Conservation (phyloP, 2,329 filamentous ascomycete genomes). For the Penicillium sp. region DNA sequence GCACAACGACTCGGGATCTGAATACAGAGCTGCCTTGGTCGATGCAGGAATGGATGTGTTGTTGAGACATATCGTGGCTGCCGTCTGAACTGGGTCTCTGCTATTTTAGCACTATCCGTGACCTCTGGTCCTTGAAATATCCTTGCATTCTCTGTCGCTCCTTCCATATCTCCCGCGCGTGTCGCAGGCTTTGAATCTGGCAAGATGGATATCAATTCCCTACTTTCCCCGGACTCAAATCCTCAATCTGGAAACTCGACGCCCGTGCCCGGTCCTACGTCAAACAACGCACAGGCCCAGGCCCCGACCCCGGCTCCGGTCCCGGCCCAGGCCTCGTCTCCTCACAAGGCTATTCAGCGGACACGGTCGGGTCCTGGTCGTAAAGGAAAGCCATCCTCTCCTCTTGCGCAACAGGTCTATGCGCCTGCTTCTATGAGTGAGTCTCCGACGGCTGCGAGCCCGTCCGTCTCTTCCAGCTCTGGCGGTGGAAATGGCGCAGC, state of each 20-base stretch:
- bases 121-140: constrained; percentile 6
- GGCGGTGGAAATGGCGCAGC: constrained; percentile 34
- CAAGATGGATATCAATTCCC: constrained; percentile 45
- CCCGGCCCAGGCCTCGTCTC: constrained; percentile 25
- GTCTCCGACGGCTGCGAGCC: constrained; percentile 34
- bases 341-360: constrained; percentile 37
- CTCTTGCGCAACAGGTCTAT: constrained; percentile 41
- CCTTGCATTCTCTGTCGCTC: constrained; percentile 1
- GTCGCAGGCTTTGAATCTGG: constrained; percentile 3
- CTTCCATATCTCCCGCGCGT: constrained; percentile 1
- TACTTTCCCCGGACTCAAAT: constrained; percentile 44
- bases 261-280: constrained; percentile 23
- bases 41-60: constrained; percentile 36
- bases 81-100: constrained; percentile 27
- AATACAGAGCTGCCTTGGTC: constrained; percentile 22
- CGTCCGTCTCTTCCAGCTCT: constrained; percentile 25
- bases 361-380: constrained; percentile 30
- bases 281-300: constrained; percentile 25
- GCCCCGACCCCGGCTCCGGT: constrained; percentile 19
- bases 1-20: constrained; percentile 15
- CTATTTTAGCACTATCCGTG: constrained; percentile 21
- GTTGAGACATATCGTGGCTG: constrained; percentile 27
- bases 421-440: constrained; percentile 36
- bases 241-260: constrained; percentile 35
- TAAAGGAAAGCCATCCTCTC: constrained; percentile 38